phyloP scores from a whole-genome alignment of 345 rosid genomes.

The Gossypium australe region DNA sequence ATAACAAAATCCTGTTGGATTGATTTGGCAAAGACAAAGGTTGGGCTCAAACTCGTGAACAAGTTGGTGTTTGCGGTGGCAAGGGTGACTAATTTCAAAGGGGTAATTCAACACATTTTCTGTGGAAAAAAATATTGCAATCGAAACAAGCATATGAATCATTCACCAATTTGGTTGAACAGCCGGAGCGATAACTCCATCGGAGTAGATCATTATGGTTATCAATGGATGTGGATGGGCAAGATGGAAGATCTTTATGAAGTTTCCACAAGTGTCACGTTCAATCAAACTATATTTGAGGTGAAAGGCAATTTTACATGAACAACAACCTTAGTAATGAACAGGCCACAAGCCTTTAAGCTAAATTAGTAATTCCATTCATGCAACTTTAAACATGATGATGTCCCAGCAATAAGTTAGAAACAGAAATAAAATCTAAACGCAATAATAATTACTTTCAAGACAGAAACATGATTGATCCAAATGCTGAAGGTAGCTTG shows the following conservation, averaged over 20 bases:
- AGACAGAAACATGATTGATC: no score
- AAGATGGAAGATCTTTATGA: neutral
- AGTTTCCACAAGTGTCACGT: neutral
- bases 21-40: neutral
- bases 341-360: no score
- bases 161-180: neutral
- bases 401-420: no score
- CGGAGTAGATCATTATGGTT: neutral
- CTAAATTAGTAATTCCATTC: no score
- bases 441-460: no score
- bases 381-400: no score
- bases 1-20: neutral
- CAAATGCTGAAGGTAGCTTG: no score
- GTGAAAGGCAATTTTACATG: neutral
- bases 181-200: neutral
- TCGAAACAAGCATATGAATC: neutral
- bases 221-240: neutral
- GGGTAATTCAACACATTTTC: neutral
- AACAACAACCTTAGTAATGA: neutral
- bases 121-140: neutral
- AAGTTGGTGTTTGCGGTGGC: neutral
- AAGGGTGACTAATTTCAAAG: neutral
- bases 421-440: no score
- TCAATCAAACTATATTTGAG: neutral
- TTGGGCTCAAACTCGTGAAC: neutral